Base-by-base conservation (phyloP, 2,329 filamentous ascomycete species). In the Penicillium sp. region DNA sequence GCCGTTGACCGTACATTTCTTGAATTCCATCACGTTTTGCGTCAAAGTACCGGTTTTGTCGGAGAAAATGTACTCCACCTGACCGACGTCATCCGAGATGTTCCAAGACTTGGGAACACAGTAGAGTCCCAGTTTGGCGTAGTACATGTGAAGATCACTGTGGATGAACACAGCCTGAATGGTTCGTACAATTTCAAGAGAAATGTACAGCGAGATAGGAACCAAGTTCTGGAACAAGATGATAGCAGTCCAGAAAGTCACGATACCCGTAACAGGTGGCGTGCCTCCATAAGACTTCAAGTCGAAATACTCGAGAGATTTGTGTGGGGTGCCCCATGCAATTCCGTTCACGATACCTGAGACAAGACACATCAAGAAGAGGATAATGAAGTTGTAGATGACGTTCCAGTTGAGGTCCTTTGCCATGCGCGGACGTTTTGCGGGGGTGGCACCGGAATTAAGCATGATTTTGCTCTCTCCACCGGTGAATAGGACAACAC, bases 401-500 rank as follows among this genome's bases (percentile, higher is more conserved):
- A 99, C 92, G 73, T 96, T 96, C 84, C 91, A 95, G 78, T 99
- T 99, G 64, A 99, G 83, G 71, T 96, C 92, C 59, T 91, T 88
- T 49, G 92, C 91, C 66, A 99, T 92, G 63, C 91, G 87, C 36
- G 94, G 86, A 59, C 93, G 89, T 79, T 99, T 99, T 71, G 86
- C 96, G 11, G 95, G 94, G 1, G 94, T 99, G 58, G 93, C 88
- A 56, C 94, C 94, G 27, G 94, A 90, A 71, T 99, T 99, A 79
- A 97, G 89, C 94, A 99, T 99, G 72, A 97, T 97, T 78, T 97
- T 99, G 32, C 93, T 96, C 72, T 99, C 93, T 68, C 92, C 87
- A 32, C 94, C 94, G 13, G 94, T 97, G 75, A 96, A 99, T 16
- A 96, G 81, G 47, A 97, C 93, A 3, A 99, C 84, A 49, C 92